These are phyloP conservation scores for Picea mariana DNA, from an alignment of 83 land plant genomes.

Conservation along the genomic window DNA sequence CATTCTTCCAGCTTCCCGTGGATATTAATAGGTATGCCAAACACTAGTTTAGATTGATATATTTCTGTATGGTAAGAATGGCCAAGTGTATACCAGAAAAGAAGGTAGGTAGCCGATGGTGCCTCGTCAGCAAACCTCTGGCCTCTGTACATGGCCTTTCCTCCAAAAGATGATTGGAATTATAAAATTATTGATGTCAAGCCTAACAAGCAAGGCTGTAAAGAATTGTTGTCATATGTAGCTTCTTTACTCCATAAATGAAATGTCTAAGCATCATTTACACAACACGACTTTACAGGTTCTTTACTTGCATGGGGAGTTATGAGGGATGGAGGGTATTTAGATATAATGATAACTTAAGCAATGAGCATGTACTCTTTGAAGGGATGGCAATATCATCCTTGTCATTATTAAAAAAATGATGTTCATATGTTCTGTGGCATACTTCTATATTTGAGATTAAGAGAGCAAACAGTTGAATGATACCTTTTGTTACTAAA, in stretches of 20 bases:
- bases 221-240: not conserved
- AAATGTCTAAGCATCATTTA: slow-evolving; percentile 6
- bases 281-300: not conserved
- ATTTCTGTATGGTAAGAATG: not conserved
- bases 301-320: not conserved
- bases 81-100: slow-evolving; percentile 10
- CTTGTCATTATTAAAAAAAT: not conserved
- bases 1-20: slow-evolving; percentile 3
- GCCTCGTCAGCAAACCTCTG: not conserved
- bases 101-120: not conserved
- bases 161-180: slow-evolving; percentile 4
- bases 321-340: too few relatives aligned
- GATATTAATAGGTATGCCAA: not conserved
- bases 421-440: not conserved
- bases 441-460: not conserved
- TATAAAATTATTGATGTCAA: slow-evolving; percentile 14
- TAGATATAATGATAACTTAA: not conserved
- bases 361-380: not conserved
- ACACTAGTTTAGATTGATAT: slow-evolving; percentile 3
- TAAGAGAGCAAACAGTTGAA: not conserved
- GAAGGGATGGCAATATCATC: too few relatives aligned
- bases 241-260: not conserved
- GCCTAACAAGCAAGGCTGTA: slow-evolving; percentile 15
- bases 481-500: not conserved
- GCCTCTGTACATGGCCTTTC: slow-evolving; percentile 13